Evolutionary conservation across 768 basidiomycete species (phyloP).

Genomic region (Pluteus cervinus): DNA sequence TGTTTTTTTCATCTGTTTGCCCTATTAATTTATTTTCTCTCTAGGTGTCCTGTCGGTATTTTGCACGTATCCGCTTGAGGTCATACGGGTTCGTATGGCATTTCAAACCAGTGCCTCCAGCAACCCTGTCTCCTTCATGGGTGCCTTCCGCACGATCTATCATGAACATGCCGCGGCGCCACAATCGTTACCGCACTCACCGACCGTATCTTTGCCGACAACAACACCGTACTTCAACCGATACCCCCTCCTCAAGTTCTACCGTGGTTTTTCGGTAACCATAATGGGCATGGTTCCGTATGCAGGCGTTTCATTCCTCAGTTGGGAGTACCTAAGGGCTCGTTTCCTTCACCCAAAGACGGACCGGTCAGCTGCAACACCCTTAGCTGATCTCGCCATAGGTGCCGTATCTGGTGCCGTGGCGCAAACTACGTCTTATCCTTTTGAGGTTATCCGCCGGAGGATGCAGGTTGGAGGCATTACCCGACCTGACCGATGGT

Average conservation of each 20-base stretch:
- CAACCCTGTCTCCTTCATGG: conserved; percentile 41
- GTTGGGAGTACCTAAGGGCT: conserved; percentile 76
- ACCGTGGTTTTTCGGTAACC: conserved; percentile 95
- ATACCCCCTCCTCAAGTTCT: conserved; percentile 83
- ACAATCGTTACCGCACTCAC: conserved; percentile 15
- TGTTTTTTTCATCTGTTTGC: too few relatives aligned
- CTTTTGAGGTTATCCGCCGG: conserved; percentile 87
- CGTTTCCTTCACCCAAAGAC: conserved; percentile 43
- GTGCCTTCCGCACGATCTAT: conserved; percentile 63
- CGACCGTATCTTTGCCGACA: conserved; percentile 13
- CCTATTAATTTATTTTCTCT: too few relatives aligned
- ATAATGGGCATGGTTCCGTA: conserved; percentile 92
- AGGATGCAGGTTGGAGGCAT: conserved; percentile 95
- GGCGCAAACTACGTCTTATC: conserved; percentile 88
- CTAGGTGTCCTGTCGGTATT: conserved; percentile 83
- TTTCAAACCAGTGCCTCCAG: conserved; percentile 54
- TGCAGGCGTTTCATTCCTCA: conserved; percentile 90
- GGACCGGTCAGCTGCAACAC: conserved; percentile 31
- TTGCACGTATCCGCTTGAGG: conserved; percentile 92
- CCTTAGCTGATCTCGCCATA: conserved; percentile 65
- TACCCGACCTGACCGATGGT: conserved; percentile 67
- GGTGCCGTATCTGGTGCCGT: conserved; percentile 84
- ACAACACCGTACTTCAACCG: conserved; percentile 40
- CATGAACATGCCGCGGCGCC: conserved; percentile 44
- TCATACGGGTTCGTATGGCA: conserved; percentile 94